Percentiles rank a stretch among this genome's conserved stretches.
Evolutionary conservation across 2,329 filamentous ascomycete genomes (phyloP).

Genomic region (Hymenoscyphus fraxineus): DNA sequence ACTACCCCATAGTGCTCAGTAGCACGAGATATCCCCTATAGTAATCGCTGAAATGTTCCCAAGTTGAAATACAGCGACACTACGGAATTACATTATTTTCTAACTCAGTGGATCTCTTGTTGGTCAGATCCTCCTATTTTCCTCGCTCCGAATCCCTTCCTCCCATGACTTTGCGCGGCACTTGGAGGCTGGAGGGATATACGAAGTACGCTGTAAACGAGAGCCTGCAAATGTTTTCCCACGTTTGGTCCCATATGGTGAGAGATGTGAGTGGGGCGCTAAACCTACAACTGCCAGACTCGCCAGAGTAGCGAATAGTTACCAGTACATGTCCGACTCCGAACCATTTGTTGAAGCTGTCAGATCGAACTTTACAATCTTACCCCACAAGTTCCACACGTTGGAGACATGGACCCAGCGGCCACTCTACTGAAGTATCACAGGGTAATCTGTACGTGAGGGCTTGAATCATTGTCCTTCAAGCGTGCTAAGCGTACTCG

Average conservation of each 20-base stretch:
- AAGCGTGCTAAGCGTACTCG: constrained; percentile 2
- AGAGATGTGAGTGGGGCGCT: not conserved
- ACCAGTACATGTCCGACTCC: not conserved
- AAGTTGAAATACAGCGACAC: not conserved
- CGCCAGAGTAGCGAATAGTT: not conserved
- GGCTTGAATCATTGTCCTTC: not conserved
- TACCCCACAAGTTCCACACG: constrained; percentile 10
- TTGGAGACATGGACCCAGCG: constrained; percentile 1
- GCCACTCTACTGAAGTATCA: not conserved
- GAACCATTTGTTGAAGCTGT: constrained; percentile 2
- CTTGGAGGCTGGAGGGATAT: not conserved
- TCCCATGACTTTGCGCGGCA: not conserved
- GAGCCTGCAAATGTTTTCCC: not conserved
- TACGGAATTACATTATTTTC: not conserved
- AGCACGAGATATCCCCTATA: not conserved
- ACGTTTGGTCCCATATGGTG: not conserved
- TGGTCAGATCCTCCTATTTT: not conserved
- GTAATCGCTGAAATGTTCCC: not conserved
- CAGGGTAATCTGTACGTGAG: not conserved
- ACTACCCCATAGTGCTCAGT: not conserved
- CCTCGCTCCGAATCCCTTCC: not conserved
- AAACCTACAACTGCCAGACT: not conserved
- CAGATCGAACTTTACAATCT: constrained; percentile 2
- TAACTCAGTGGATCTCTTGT: not conserved
- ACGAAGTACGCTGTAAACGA: not conserved